phyloP scores from a whole-genome alignment of 495 filamentous ascomycete genomes.

The Xylaria telfairii region DNA sequence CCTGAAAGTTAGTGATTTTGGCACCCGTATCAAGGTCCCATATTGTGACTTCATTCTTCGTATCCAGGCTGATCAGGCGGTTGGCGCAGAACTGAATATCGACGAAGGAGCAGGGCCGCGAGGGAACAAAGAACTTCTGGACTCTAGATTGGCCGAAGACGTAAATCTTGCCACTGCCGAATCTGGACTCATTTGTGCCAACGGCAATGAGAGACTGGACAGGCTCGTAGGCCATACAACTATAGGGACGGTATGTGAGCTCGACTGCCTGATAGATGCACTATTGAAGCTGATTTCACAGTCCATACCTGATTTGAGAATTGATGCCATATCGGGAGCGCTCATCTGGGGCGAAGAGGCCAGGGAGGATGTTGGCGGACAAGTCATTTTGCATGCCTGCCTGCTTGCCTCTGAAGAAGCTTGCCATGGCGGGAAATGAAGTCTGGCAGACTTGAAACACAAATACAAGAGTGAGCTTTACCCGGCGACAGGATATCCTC shows the following conservation, averaged over 20 bases:
- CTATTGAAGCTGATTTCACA: background rate
- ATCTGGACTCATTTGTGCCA: constrained; percentile 82
- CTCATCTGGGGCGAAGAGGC: constrained; percentile 82
- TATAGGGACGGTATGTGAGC: constrained; percentile 34
- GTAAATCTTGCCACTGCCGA: constrained; percentile 82
- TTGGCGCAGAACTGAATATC: constrained; percentile 62
- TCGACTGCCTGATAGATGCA: background rate
- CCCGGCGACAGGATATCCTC: background rate
- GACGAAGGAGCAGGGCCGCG: constrained; percentile 46
- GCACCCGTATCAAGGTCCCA: constrained; percentile 72
- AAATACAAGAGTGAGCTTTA: background rate
- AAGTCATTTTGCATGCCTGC: constrained; percentile 90
- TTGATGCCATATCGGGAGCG: constrained; percentile 85
- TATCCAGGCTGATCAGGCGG: constrained; percentile 82
- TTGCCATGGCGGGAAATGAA: constrained; percentile 62
- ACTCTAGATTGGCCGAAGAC: constrained; percentile 88
- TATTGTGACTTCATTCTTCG: constrained; percentile 79
- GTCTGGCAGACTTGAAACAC: background rate
- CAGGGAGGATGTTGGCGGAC: constrained; percentile 75
- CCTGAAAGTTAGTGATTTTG: constrained; percentile 67
- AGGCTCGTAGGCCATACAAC: constrained; percentile 85
- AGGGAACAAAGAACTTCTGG: constrained; percentile 75
- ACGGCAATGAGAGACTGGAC: constrained; percentile 93
- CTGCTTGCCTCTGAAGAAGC: constrained; percentile 90
- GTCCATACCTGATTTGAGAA: constrained; percentile 72